Evolutionary conservation across 2,329 filamentous ascomycete genomes (phyloP), one percentile per base, ranked within the genome.

Genomic region (Davidsoniella virescens): DNA sequence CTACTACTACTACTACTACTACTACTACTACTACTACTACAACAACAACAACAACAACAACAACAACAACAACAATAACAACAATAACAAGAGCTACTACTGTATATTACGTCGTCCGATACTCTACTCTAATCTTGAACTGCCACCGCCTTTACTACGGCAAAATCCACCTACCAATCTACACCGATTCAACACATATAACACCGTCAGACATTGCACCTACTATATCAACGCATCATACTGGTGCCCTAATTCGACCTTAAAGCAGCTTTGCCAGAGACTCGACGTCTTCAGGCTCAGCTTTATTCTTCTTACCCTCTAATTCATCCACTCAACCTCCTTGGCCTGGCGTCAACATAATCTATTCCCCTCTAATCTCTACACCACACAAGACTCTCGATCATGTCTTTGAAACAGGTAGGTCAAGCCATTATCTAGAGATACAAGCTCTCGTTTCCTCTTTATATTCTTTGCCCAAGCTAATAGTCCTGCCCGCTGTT

Each of bases 391-490:
- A 52, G 54, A 53, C 55, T 55, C 56, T 57, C 20, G 33, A 62
- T 55, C 58, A 78, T 78, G 75, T 77, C 75, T 56, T 65, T 78
- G 59, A 78, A 78, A 67, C 73, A 76, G 67, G 75, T 78, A 65
- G 54, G 65, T 60, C 7, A 36, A 33, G 9, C 49, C n/a, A 10
- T 44, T 44, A 40, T 38, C 44, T 14, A 14, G 8, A 8, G 2
- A 16, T 17, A 16, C 29, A 41, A 23, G 9, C 37, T 38, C 26
- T 16, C 5, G 9, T 33, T 29, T 7, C 26, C 17, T 44, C 23
- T 25, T 36, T 44, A 9, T n/a, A 10, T 29, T n/a, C 16, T 17
- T 12, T 18, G 20, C 20, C 26, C 17, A 43, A 17, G 26, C 49
- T 47, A 48, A 49, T 43, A 48, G n/a, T 17, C 25, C 29, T 2